Evolutionary conservation across 2,329 filamentous ascomycete species (phyloP), one percentile per base, ranked within the genome.

Genomic region (Macrophomina pseudophaseolina): DNA sequence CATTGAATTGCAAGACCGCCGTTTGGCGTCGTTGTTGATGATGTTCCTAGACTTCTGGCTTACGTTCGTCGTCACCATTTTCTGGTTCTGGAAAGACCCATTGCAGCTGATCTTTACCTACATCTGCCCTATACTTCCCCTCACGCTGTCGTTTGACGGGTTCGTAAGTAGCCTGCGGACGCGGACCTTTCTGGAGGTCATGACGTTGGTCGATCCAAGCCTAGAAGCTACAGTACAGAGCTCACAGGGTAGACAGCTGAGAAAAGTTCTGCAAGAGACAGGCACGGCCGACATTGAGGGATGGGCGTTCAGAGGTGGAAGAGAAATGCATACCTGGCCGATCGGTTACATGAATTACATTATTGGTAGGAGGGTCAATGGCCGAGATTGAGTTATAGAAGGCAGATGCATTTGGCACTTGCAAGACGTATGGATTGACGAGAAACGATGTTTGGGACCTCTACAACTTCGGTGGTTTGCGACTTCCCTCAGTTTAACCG

Each of bases 1-100:
- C 68, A 88, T 93, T 69, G 90, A 93, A 78, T 83, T 93, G n/a
- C 90, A 92, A 75, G 88, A 90, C 70, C 86, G 90, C 0, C 68
- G 70, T 2, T 4, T 75, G 2, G 69, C 70, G 0, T 75, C 72
- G 40, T 42, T 80, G 7, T 5, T 70, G 6, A 68, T 79, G 54
- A 75, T 80, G 69, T 30, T 74, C n/a, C 59, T 74, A 35, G 76
- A 79, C 59, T 71, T 72, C 38, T 82, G 82, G 16, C 69, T 88
- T 1, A 75, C 81, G 2, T 85, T 87, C 40, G 75, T 90, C 48
- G 68, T 89, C 28, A 83, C 85, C 3, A 81, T 86, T 51, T 77
- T 84, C 42, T 82, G 82, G 78, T 83, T 84, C 48, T 85, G 81
- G 80, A 76, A 81, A 64, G 85, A 84, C 16, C 83, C 83, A 2